Evolutionary conservation across 2,329 filamentous ascomycete genomes (phyloP).

Genomic region (Xylariaceae sp.): DNA sequence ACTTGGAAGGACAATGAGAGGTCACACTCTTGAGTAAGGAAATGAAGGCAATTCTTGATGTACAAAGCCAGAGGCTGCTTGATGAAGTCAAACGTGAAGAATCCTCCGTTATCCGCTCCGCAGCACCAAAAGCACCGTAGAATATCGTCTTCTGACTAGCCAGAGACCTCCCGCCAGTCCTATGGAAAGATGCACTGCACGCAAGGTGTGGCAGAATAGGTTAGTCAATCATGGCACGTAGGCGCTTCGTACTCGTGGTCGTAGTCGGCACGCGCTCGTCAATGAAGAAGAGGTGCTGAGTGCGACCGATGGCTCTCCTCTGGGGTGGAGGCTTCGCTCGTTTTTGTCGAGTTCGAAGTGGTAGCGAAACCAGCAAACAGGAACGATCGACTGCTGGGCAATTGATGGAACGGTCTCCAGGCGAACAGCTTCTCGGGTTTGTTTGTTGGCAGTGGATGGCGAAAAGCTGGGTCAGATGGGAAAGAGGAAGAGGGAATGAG

Average conservation of each 20-base stretch:
- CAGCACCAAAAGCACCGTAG: constrained; percentile 16
- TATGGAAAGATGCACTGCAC: constrained; percentile 16
- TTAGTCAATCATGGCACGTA: constrained; percentile 11
- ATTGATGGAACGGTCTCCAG: background rate
- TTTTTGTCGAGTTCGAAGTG: too few relatives aligned
- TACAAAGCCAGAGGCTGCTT: constrained; percentile 27
- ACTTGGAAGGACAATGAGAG: constrained; percentile 25
- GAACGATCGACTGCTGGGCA: too few relatives aligned
- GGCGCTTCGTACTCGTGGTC: too few relatives aligned
- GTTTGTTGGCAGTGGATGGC: background rate
- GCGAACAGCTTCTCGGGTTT: background rate
- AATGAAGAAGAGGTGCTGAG: too few relatives aligned
- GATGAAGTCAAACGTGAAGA: constrained; percentile 18
- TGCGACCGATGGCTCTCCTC: too few relatives aligned
- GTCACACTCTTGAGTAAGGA: constrained; percentile 19
- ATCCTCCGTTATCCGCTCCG: constrained; percentile 20
- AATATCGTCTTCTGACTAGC: constrained; percentile 21
- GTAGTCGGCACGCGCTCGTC: too few relatives aligned
- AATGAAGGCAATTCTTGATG: constrained; percentile 24
- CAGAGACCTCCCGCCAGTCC: constrained; percentile 22
- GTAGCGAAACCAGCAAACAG: too few relatives aligned
- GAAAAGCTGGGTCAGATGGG: background rate
- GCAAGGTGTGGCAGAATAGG: constrained; percentile 11
- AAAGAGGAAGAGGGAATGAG: constrained; percentile 2
- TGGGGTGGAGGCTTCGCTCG: too few relatives aligned